Evolutionary conservation across 306 rosid species (phyloP).

Genomic region (Prunus armeniaca): DNA sequence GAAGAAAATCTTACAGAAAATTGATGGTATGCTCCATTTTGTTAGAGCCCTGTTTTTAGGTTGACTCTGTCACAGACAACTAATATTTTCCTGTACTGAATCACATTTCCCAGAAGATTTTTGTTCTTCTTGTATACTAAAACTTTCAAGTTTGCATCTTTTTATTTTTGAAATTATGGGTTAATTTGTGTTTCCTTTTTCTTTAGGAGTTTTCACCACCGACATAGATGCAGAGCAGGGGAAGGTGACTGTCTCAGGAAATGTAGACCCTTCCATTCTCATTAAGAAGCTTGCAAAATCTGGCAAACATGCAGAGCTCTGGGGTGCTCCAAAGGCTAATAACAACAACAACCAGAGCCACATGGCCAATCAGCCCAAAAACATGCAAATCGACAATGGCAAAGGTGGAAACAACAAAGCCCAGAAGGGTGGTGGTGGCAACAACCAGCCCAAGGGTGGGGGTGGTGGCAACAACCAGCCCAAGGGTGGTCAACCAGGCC

Average conservation of each 20-base stretch:
- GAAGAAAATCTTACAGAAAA: constrained; percentile 89
- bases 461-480: too few species aligned
- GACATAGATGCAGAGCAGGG: constrained; percentile 93
- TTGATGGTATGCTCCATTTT: constrained; percentile 57
- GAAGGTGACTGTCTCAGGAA: constrained; percentile 81
- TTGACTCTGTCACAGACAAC: neutral
- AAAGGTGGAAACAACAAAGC: constrained; percentile 42
- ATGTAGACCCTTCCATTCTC: constrained; percentile 76
- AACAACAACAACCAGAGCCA: constrained; percentile 42
- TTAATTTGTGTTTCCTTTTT: neutral
- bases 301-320: constrained; percentile 84
- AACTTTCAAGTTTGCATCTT: neutral
- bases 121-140: neutral
- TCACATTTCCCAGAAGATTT: neutral
- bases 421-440: constrained; percentile 45
- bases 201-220: constrained; percentile 74
- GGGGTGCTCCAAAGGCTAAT: constrained; percentile 62
- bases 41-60: neutral
- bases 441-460: constrained; percentile 48
- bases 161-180: neutral
- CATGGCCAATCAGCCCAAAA: constrained; percentile 54
- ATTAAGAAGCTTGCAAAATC: constrained; percentile 87
- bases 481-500: constrained; percentile 34
- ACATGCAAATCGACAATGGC: constrained; percentile 62
- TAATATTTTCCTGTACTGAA: neutral